Percentiles rank a stretch among this genome's conserved stretches.
These are phyloP conservation scores for Suhomyces chickasaworum DNA, from an alignment of 1,139 yeast species.

Conservation along the genomic window DNA sequence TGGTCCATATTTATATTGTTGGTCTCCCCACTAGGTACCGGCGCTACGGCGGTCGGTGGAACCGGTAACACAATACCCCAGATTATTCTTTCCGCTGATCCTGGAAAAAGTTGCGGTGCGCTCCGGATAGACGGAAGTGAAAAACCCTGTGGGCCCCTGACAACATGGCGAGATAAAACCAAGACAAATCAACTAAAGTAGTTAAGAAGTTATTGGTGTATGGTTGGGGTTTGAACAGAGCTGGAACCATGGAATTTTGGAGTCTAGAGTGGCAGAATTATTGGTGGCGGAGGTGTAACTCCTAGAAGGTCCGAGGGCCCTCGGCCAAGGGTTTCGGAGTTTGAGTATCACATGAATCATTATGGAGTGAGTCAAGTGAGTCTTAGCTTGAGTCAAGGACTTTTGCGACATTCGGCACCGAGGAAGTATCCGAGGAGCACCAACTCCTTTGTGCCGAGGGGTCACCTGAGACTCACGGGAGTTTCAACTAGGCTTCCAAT, in stretches of 20 bases:
- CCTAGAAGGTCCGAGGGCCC: slow-evolving; percentile 1
- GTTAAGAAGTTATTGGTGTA: no score
- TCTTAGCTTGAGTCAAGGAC: neutral
- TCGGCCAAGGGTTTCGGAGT: slow-evolving; percentile 8
- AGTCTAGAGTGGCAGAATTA: no score
- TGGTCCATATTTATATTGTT: slow-evolving; percentile 10
- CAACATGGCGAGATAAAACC: neutral
- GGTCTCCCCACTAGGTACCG: neutral
- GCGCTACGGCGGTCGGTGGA: neutral
- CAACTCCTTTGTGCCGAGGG: slow-evolving; percentile 12
- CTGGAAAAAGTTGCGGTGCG: slow-evolving; percentile 9
- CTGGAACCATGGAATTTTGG: no score
- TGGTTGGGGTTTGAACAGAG: no score
- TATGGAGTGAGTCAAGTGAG: slow-evolving; percentile 4
- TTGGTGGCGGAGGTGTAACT: neutral
- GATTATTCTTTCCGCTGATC: slow-evolving; percentile 15
- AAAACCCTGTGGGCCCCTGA: neutral
- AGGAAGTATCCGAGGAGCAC: slow-evolving; percentile 7
- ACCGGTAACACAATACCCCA: slow-evolving; percentile 12
- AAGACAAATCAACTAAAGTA: no score
- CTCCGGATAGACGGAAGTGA: slow-evolving; percentile 12
- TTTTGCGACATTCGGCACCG: slow-evolving; percentile 12
- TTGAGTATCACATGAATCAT: slow-evolving; percentile 12
- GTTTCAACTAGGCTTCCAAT: neutral
- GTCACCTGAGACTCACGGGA: slow-evolving; percentile 4